Conservation (phyloP, 1,139 yeast genomes). For the Geotrichum reessii region DNA sequence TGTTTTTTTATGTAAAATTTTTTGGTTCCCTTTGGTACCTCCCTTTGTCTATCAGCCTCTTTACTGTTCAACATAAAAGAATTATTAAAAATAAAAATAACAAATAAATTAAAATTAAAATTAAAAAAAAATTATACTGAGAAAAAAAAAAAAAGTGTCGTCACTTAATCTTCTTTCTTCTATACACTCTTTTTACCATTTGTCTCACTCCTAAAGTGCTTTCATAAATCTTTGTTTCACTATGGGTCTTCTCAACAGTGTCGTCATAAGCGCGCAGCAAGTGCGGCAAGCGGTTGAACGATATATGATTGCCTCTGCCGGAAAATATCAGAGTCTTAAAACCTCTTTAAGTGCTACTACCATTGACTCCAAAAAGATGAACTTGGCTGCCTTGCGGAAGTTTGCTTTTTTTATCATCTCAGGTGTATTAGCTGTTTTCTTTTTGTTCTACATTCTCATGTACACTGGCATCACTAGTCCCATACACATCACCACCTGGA, state of each 20-base stretch:
- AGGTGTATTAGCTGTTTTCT: slow-evolving; percentile 2
- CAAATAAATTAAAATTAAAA: not conserved
- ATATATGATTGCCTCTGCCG: not conserved
- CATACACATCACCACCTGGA: not conserved
- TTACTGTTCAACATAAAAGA: not conserved
- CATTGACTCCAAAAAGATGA: not conserved
- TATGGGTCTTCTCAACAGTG: not conserved
- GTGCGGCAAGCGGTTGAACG: not conserved
- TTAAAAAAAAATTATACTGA: not conserved
- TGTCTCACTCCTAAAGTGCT: not conserved
- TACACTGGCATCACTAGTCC: not conserved
- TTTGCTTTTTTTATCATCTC: slow-evolving; percentile 1
- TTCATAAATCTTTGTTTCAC: not conserved
- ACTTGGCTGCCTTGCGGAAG: not conserved
- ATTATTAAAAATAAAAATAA: not conserved
- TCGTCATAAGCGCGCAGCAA: not conserved
- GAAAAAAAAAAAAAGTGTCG: not conserved
- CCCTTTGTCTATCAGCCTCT: not conserved
- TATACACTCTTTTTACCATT: not conserved
- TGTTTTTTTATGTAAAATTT: no score
- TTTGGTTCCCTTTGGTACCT: no score
- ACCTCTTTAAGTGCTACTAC: not conserved
- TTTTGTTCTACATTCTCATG: not conserved
- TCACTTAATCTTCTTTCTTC: not conserved
- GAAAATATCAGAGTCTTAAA: not conserved